Conservation (phyloP, 169 alveolate genomes). For the Babesia gibsoni region DNA sequence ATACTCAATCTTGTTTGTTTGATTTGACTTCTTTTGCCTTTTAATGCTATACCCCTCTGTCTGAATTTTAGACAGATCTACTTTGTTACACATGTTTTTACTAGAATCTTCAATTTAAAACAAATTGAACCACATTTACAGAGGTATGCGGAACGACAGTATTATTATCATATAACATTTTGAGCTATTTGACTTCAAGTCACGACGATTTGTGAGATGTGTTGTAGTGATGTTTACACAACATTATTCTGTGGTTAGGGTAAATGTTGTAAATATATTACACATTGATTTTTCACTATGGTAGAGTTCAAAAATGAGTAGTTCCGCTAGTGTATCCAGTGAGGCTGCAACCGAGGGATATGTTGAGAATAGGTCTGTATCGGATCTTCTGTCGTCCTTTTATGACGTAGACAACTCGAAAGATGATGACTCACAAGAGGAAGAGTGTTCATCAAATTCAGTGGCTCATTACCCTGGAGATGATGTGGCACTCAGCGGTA, state of each 20-base stretch:
- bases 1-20: neutral
- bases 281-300: too few species aligned
- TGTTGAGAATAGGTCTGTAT: conserved; percentile 40
- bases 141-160: too few species aligned
- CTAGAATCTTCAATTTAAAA: neutral
- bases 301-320: too few species aligned
- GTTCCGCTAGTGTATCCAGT: too few species aligned
- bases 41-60: neutral
- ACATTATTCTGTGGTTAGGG: too few species aligned
- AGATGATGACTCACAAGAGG: neutral
- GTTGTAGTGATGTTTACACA: too few species aligned
- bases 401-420: conserved; percentile 16
- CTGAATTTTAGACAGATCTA: neutral
- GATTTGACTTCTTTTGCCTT: neutral
- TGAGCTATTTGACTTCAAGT: too few species aligned
- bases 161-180: too few species aligned
- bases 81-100: too few species aligned
- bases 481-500: conserved; percentile 16
- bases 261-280: too few species aligned
- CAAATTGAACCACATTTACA: neutral
- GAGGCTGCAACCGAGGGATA: too few species aligned
- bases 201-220: too few species aligned
- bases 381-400: conserved; percentile 51
- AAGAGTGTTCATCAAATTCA: neutral
- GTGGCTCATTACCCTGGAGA: neutral